Percentiles rank a stretch among this genome's conserved stretches.
phyloP scores from a whole-genome alignment of 257 asterid species.

The Jacaranda copaia region DNA sequence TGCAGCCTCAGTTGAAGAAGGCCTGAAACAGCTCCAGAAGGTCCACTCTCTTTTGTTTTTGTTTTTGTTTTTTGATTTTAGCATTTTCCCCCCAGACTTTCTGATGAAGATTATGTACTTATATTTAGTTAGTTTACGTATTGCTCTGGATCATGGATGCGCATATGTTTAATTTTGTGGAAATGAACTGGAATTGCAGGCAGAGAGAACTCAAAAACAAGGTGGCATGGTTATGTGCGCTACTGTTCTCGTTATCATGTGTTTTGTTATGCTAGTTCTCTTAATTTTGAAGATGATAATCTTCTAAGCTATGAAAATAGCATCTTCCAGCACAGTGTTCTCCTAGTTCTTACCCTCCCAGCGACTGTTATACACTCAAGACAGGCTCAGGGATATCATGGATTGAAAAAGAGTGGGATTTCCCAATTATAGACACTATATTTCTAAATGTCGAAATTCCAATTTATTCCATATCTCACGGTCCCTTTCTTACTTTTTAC shows the following conservation, averaged over 20 bases:
- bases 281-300: slow-evolving; percentile 79
- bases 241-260: slow-evolving; percentile 82
- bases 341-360: slow-evolving; percentile 17
- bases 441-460: slow-evolving; percentile 17
- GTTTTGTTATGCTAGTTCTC: slow-evolving; percentile 90
- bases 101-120: not conserved
- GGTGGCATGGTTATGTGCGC: slow-evolving; percentile 99
- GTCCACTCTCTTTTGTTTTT: slow-evolving; percentile 41
- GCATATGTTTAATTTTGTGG: slow-evolving; percentile 21
- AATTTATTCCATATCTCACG: slow-evolving; percentile 19
- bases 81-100: slow-evolving; percentile 11
- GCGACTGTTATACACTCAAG: not conserved
- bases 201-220: slow-evolving; percentile 88
- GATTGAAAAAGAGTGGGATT: slow-evolving; percentile 24
- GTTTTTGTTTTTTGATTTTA: not conserved
- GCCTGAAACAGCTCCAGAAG: slow-evolving; percentile 94
- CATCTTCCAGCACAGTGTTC: slow-evolving; percentile 13
- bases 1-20: slow-evolving; percentile 96
- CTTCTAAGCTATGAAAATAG: slow-evolving; percentile 48
- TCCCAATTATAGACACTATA: slow-evolving; percentile 23
- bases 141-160: not conserved
- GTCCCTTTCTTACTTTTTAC: slow-evolving; percentile 5
- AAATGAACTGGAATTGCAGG: slow-evolving; percentile 63
- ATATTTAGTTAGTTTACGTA: not conserved
- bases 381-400: slow-evolving; percentile 6